These are phyloP conservation scores for Barnettozyma vustinii DNA, from an alignment of 805 yeast genomes.

Conservation along the genomic window DNA sequence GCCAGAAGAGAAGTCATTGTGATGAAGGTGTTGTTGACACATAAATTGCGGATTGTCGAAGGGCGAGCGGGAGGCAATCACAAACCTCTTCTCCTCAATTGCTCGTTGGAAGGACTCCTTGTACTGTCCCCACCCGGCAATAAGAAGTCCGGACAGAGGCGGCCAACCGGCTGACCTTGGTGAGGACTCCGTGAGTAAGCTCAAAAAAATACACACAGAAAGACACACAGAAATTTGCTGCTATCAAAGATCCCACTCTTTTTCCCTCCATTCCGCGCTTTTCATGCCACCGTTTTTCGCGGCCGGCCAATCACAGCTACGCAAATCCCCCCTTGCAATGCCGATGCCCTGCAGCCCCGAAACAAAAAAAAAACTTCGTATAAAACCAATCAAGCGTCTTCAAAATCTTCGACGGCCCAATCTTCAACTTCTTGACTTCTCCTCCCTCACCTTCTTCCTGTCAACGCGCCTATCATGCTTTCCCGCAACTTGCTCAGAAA, in stretches of 20 bases:
- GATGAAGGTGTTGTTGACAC: no score
- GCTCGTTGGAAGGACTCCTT: background rate
- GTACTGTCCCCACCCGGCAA: background rate
- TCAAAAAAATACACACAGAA: background rate
- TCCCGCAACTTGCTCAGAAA: conserved; percentile 5
- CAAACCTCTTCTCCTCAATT: background rate
- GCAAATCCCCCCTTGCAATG: background rate
- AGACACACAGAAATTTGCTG: no score
- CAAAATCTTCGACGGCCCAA: background rate
- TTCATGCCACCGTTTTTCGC: background rate
- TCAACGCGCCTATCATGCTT: background rate
- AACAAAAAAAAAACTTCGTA: background rate
- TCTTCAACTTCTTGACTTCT: background rate
- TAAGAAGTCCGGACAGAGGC: background rate
- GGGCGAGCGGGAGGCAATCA: background rate
- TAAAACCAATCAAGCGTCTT: background rate
- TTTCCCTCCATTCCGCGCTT: background rate
- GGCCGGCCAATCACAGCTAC: background rate
- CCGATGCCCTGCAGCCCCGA: background rate
- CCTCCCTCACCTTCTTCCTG: background rate
- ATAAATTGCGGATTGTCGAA: background rate
- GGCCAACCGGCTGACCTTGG: background rate
- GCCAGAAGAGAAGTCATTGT: no score
- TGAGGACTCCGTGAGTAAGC: conserved; percentile 1
- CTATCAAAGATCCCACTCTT: background rate